These are phyloP conservation scores for Lachnellula arida DNA, from an alignment of 2,329 filamentous ascomycete genomes.

Conservation along the genomic window DNA sequence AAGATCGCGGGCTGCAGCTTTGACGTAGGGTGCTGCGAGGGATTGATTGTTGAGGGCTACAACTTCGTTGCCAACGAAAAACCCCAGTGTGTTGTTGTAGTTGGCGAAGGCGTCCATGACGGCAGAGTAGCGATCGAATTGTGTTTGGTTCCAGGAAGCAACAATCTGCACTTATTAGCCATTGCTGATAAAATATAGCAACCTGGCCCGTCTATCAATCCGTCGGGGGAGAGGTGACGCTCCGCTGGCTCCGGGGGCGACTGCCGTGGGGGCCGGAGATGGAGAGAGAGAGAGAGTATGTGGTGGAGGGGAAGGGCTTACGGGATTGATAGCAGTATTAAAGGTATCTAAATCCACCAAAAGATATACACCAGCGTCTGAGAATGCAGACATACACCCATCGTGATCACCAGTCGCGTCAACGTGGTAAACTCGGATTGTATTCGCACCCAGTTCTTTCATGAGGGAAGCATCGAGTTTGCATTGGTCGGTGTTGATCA, in stretches of 20 bases:
- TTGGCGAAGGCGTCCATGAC: constrained; percentile 32
- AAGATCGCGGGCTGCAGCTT: constrained; percentile 75
- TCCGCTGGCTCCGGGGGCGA: too few species aligned
- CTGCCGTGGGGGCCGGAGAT: too few species aligned
- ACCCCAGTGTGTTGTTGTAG: constrained; percentile 76
- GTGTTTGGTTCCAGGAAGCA: constrained; percentile 68
- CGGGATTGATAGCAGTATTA: constrained; percentile 61
- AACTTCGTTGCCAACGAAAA: constrained; percentile 87
- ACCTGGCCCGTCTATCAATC: too few species aligned
- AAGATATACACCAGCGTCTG: constrained; percentile 75
- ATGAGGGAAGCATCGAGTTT: constrained; percentile 70
- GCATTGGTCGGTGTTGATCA: constrained; percentile 73
- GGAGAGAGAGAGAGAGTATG: not conserved
- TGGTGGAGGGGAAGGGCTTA: constrained; percentile 31
- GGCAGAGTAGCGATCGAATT: constrained; percentile 48
- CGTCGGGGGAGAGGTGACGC: too few species aligned
- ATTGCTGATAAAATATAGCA: not conserved
- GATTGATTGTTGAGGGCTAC: constrained; percentile 59
- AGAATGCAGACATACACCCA: constrained; percentile 76
- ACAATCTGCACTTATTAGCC: constrained; percentile 38
- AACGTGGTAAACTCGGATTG: constrained; percentile 86
- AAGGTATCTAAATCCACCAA: constrained; percentile 81
- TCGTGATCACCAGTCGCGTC: constrained; percentile 66
- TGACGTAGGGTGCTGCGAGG: constrained; percentile 72
- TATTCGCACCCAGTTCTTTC: constrained; percentile 75